Evolutionary conservation across 208 protist species (phyloP).

Genomic region (Leishmania gerbilli): DNA sequence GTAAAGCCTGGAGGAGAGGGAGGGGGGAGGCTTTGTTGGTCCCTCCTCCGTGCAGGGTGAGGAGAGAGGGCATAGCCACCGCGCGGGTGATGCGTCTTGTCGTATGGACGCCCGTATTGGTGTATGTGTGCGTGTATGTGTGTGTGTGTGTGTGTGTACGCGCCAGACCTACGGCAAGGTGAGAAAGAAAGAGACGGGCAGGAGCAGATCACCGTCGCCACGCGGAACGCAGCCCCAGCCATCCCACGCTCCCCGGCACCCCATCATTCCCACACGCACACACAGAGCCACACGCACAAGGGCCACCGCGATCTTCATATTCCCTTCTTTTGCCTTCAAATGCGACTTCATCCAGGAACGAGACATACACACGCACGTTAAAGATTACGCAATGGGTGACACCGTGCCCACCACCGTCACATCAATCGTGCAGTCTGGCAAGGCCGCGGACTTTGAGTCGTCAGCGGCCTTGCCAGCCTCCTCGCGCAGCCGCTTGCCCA

Average conservation of each 20-base stretch:
- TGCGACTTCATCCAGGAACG: not conserved
- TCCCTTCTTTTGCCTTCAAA: not conserved
- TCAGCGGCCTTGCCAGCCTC: not conserved
- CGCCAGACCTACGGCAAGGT: not conserved
- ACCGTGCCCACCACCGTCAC: constrained; percentile 46
- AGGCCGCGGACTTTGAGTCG: not conserved
- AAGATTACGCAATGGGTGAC: constrained; percentile 31
- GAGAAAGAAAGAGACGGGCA: not conserved
- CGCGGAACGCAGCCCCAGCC: too few relatives aligned
- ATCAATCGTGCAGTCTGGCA: constrained; percentile 26
- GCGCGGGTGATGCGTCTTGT: not conserved
- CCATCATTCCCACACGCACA: not conserved
- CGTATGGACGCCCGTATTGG: not conserved
- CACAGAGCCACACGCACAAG: not conserved
- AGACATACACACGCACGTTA: not conserved
- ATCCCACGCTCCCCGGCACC: too few relatives aligned
- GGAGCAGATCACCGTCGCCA: not conserved
- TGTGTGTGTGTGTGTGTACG: not conserved
- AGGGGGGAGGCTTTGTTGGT: not conserved
- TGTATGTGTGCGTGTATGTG: not conserved
- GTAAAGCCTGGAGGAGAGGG: not conserved
- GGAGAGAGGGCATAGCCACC: too few relatives aligned
- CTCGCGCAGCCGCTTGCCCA: not conserved
- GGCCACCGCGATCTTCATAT: not conserved
- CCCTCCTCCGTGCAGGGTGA: not conserved